Conservation (phyloP, 1,284 basidiomycete genomes). For the Heliocybe sulcata region DNA sequence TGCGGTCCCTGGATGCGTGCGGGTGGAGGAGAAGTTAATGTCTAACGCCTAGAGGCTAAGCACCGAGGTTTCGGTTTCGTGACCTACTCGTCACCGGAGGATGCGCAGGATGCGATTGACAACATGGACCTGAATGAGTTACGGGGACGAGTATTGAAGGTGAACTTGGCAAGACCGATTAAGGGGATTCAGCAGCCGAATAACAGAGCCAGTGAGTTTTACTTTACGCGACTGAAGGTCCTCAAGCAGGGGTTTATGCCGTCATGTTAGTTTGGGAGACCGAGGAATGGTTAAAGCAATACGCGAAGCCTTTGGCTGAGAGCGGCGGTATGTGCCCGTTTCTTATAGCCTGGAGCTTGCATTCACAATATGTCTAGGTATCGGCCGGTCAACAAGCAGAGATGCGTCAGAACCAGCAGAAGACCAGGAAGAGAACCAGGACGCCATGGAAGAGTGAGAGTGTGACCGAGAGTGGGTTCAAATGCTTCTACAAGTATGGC, state of each 20-base stretch:
- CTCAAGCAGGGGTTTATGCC: slow-evolving; percentile 1
- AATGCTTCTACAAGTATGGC: neutral
- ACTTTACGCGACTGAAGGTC: neutral
- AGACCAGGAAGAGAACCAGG: slow-evolving; percentile 27
- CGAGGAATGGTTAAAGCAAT: slow-evolving; percentile 72
- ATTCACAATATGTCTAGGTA: too few relatives aligned
- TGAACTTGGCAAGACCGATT: slow-evolving; percentile 70
- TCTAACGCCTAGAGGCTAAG: slow-evolving; percentile 46
- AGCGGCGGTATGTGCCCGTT: slow-evolving; percentile 50
- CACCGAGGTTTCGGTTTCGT: slow-evolving; percentile 82
- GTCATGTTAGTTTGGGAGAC: slow-evolving; percentile 68
- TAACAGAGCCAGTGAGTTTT: slow-evolving; percentile 64
- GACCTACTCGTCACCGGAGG: slow-evolving; percentile 65
- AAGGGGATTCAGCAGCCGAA: slow-evolving; percentile 57
- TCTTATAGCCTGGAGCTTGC: too few relatives aligned
- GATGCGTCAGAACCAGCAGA: slow-evolving; percentile 16
- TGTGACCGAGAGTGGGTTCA: neutral
- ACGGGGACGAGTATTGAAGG: slow-evolving; percentile 65
- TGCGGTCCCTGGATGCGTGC: neutral
- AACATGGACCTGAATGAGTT: slow-evolving; percentile 86
- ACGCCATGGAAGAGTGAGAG: slow-evolving; percentile 60
- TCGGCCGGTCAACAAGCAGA: slow-evolving; percentile 18
- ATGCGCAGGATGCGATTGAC: slow-evolving; percentile 83
- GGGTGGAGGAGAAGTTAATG: slow-evolving; percentile 5
- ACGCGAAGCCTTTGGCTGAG: slow-evolving; percentile 64